A percentile compares a stretch with the other conserved stretches of the same genome.
phyloP scores from a whole-genome alignment of 495 filamentous ascomycete genomes.

The Podospora australis region DNA sequence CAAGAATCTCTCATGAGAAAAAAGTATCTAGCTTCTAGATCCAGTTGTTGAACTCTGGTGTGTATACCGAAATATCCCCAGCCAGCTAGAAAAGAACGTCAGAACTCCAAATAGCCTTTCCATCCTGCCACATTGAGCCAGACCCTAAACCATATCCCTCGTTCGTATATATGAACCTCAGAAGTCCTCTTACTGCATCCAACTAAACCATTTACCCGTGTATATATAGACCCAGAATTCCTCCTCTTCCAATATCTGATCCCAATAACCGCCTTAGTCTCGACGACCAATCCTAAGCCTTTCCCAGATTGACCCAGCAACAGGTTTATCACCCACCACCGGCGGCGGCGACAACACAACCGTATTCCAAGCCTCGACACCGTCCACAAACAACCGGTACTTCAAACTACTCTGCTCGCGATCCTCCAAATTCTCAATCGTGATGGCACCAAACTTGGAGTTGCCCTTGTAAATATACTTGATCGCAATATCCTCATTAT shows the following conservation, averaged over 20 bases:
- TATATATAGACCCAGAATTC: too few relatives aligned
- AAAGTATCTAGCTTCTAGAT: too few relatives aligned
- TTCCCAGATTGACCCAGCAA: conserved; percentile 34
- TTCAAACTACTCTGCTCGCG: conserved; percentile 58
- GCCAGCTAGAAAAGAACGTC: too few relatives aligned
- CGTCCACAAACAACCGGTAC: conserved; percentile 80
- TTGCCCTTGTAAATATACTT: conserved; percentile 87
- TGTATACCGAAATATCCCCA: too few relatives aligned
- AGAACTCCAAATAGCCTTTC: neutral
- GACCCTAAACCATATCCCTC: neutral
- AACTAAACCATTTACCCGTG: too few relatives aligned
- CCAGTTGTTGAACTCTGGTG: too few relatives aligned
- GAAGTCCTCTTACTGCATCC: neutral
- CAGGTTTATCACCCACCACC: conserved; percentile 9
- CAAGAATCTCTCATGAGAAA: too few relatives aligned
- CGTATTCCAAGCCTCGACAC: conserved; percentile 67
- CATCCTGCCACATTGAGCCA: neutral
- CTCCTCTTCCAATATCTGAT: neutral
- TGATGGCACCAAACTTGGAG: conserved; percentile 85
- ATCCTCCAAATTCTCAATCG: conserved; percentile 61
- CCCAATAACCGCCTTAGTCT: neutral
- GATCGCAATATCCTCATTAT: conserved; percentile 68
- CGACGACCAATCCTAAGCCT: conserved; percentile 23
- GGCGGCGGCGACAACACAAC: conserved; percentile 47
- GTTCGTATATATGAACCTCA: neutral